phyloP scores from a whole-genome alignment of 2,329 filamentous ascomycete species.

The Neofusicoccum cordaticola region DNA sequence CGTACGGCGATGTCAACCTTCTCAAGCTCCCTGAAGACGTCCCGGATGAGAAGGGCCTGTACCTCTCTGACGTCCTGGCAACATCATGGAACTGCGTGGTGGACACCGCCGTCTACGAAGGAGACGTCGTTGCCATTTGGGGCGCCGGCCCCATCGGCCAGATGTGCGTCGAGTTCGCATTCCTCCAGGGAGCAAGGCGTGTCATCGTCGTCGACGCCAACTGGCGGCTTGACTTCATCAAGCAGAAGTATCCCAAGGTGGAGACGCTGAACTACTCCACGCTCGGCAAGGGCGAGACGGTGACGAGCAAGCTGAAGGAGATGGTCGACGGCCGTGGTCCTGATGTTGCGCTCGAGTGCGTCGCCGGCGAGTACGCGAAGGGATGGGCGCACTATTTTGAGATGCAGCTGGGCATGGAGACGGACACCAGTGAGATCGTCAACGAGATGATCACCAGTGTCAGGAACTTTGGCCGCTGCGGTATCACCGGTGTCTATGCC shows the following conservation, averaged over 20 bases:
- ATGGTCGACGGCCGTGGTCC: constrained; percentile 67
- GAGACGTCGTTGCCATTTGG: constrained; percentile 78
- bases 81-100: constrained; percentile 82
- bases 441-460: constrained; percentile 79
- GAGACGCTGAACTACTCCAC: constrained; percentile 69
- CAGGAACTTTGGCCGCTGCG: constrained; percentile 68
- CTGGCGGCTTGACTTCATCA: constrained; percentile 67
- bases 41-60: constrained; percentile 80
- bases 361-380: constrained; percentile 62
- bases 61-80: constrained; percentile 73
- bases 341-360: constrained; percentile 70
- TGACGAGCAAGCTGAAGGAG: constrained; percentile 71
- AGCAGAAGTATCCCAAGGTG: constrained; percentile 62
- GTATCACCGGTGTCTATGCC: constrained; percentile 71
- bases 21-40: constrained; percentile 74
- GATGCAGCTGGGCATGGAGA: constrained; percentile 66
- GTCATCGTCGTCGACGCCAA: constrained; percentile 76
- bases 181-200: constrained; percentile 69
- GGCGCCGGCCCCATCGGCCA: constrained; percentile 85
- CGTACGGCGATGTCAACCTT: constrained; percentile 76
- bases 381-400: constrained; percentile 61
- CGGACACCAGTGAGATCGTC: constrained; percentile 76
- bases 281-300: constrained; percentile 59
- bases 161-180: constrained; percentile 66
- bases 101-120: constrained; percentile 75